phyloP scores from a whole-genome alignment of 2,329 filamentous ascomycete species.

The Aspergillus sp. region DNA sequence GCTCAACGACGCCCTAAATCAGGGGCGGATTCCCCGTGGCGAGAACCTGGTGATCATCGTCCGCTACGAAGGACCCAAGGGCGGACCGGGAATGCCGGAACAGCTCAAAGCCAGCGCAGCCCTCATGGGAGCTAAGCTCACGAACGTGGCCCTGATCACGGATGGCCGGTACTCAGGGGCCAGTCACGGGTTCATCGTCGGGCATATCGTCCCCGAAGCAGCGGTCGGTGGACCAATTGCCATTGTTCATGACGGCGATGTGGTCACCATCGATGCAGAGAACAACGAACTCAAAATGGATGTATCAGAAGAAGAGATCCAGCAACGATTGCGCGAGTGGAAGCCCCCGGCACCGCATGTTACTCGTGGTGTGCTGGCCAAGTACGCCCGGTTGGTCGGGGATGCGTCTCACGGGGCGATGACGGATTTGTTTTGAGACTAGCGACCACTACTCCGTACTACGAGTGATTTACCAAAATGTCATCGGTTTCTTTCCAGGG shows the following conservation, averaged over 20 bases:
- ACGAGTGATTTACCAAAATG: no score
- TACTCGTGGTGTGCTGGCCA: slow-evolving; percentile 75
- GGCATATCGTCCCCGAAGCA: slow-evolving; percentile 86
- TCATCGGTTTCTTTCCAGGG: no score
- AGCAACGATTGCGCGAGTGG: slow-evolving; percentile 57
- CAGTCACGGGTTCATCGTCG: slow-evolving; percentile 86
- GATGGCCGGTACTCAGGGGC: slow-evolving; percentile 86
- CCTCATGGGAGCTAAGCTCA: slow-evolving; percentile 85
- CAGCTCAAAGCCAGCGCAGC: slow-evolving; percentile 81
- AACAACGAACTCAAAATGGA: slow-evolving; percentile 65
- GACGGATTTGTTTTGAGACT: slow-evolving; percentile 61
- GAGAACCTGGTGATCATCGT: slow-evolving; percentile 86
- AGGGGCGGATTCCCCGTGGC: slow-evolving; percentile 59
- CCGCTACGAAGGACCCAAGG: slow-evolving; percentile 87
- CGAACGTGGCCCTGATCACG: slow-evolving; percentile 82
- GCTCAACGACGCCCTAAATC: slow-evolving; percentile 65
- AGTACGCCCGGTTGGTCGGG: slow-evolving; percentile 79
- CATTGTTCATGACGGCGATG: slow-evolving; percentile 69
- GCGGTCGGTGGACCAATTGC: slow-evolving; percentile 83
- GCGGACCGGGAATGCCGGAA: slow-evolving; percentile 93
- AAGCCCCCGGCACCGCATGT: slow-evolving; percentile 62
- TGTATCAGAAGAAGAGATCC: slow-evolving; percentile 63
- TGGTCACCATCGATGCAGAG: slow-evolving; percentile 78
- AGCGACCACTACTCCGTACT: no score
- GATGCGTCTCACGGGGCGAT: slow-evolving; percentile 89